Percentiles rank a stretch among this genome's conserved stretches.
Conservation (phyloP, 2,329 filamentous ascomycete genomes). For the Fusarium praegraminearum region DNA sequence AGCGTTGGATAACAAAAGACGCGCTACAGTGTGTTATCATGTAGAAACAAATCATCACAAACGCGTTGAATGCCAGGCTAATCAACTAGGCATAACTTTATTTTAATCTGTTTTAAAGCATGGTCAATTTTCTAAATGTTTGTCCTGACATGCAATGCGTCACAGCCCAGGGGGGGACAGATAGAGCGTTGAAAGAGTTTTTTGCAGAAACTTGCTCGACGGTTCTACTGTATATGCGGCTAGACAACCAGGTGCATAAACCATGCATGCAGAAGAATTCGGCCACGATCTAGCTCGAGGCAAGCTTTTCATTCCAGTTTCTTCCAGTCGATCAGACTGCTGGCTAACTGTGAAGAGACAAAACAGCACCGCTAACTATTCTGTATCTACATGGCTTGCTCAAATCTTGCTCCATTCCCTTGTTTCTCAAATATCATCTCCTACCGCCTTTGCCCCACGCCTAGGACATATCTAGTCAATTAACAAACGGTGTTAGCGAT, state of each 20-base stretch:
- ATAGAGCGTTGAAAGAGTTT: not conserved
- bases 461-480: conserved; percentile 25
- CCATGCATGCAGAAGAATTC: conserved; percentile 29
- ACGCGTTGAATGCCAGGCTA: conserved; percentile 22
- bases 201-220: conserved; percentile 3
- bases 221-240: conserved; percentile 21
- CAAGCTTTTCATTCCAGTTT: conserved; percentile 16
- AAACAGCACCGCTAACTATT: not conserved
- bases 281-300: conserved; percentile 1
- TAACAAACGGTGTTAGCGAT: conserved; percentile 45
- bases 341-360: not conserved
- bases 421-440: conserved; percentile 11
- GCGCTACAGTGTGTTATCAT: conserved; percentile 22
- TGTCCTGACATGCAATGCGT: conserved; percentile 2
- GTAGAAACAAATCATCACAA: conserved; percentile 13
- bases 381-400: not conserved
- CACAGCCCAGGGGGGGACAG: not conserved
- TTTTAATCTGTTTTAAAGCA: conserved; percentile 11
- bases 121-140: not conserved
- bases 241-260: conserved; percentile 29
- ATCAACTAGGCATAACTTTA: conserved; percentile 26
- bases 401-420: conserved; percentile 31
- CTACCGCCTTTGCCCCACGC: conserved; percentile 31
- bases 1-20: conserved; percentile 32
- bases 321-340: not conserved